A percentile compares a stretch with the other conserved stretches of the same genome.
phyloP scores from a whole-genome alignment of 1,284 basidiomycete genomes.

The Phellopilus nigrolimitatus region DNA sequence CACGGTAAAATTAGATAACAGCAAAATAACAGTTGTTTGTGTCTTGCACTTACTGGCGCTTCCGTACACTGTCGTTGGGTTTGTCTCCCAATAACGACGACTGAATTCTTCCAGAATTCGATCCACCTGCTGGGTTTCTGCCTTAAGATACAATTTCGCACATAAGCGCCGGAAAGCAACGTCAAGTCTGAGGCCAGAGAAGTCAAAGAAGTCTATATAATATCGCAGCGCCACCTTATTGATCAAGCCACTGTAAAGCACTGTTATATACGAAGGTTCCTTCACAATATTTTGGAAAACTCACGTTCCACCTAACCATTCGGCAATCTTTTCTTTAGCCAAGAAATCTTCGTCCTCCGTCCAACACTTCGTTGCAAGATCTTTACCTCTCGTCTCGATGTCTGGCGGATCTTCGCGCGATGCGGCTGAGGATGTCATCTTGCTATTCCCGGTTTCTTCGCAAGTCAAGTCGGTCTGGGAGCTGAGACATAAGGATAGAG shows the following conservation, averaged over 20 bases:
- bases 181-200: conserved; percentile 77
- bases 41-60: conserved; percentile 61
- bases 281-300: conserved; percentile 31
- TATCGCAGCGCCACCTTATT: conserved; percentile 72
- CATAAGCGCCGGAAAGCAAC: conserved; percentile 88
- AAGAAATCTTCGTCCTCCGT: conserved; percentile 85
- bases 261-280: conserved; percentile 15
- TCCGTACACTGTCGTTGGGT: conserved; percentile 75
- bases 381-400: conserved; percentile 62
- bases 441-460: conserved; percentile 27
- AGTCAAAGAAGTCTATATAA: conserved; percentile 92
- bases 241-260: conserved; percentile 52
- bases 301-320: conserved; percentile 89
- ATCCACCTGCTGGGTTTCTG: conserved; percentile 97
- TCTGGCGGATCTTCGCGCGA: conserved; percentile 46
- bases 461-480: conserved; percentile 56
- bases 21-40: conserved; percentile 15
- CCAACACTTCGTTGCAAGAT: conserved; percentile 77
- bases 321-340: conserved; percentile 87
- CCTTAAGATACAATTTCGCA: conserved; percentile 88
- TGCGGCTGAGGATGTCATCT: conserved; percentile 31
- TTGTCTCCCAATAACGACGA: conserved; percentile 86
- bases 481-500: conserved; percentile 29
- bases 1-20: conserved; percentile 8
- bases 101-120: conserved; percentile 92